phyloP scores from a whole-genome alignment of 2,329 filamentous ascomycete genomes.

The Colletotrichum siamense region DNA sequence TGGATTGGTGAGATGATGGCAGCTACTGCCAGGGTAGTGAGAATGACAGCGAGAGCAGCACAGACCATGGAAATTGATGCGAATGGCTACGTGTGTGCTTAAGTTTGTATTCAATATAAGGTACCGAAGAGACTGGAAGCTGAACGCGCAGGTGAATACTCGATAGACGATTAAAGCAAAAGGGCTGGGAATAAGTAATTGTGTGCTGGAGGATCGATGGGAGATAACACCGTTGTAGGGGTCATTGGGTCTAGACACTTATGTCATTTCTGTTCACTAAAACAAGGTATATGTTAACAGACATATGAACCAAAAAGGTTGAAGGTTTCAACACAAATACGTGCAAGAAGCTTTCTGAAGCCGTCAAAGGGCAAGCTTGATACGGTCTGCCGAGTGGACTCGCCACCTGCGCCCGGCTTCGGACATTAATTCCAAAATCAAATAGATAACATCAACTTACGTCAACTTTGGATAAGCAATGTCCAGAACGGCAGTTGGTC shows the following conservation, averaged over 20 bases:
- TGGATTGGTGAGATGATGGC: background rate
- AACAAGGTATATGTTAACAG: accelerated
- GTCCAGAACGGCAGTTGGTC: background rate
- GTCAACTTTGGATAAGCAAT: accelerated
- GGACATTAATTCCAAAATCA: background rate
- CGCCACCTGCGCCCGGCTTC: accelerated
- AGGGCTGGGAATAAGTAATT: background rate
- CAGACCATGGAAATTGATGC: background rate
- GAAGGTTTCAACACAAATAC: too few species aligned
- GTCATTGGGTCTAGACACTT: background rate
- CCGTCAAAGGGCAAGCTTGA: background rate
- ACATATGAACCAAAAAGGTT: background rate
- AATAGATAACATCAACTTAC: accelerated
- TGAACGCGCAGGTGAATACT: accelerated
- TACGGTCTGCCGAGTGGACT: accelerated
- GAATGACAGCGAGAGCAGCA: background rate
- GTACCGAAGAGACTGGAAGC: background rate
- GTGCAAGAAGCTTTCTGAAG: too few species aligned
- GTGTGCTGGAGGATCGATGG: background rate
- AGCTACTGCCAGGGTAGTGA: background rate
- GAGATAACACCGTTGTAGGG: background rate
- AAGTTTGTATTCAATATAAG: background rate
- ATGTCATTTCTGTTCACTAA: background rate
- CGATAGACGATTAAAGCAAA: accelerated
- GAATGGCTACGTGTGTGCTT: accelerated